These are phyloP conservation scores for Talaromyces stipitatus DNA, from an alignment of 495 filamentous ascomycete species.

Conservation along the genomic window DNA sequence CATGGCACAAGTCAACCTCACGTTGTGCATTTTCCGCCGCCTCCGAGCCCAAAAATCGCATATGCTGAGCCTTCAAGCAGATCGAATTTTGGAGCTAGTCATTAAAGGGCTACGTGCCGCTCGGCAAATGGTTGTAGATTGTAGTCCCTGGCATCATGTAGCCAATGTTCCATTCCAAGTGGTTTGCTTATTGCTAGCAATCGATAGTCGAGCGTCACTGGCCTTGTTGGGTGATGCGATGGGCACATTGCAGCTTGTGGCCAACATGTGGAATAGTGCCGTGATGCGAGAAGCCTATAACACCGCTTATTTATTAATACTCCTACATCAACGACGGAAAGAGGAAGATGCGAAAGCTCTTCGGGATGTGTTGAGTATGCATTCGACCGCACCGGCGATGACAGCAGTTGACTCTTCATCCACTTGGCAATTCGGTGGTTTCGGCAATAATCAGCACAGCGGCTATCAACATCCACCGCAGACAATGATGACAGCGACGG, in stretches of 20 bases:
- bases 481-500: not conserved
- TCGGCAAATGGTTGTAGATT: constrained; percentile 20
- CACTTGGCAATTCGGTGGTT: not conserved
- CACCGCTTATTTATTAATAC: constrained; percentile 33
- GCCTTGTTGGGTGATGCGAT: constrained; percentile 38
- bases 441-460: constrained; percentile 3
- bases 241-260: constrained; percentile 33
- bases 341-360: constrained; percentile 33
- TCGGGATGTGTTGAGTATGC: constrained; percentile 17
- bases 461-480: constrained; percentile 7
- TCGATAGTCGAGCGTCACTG: constrained; percentile 38
- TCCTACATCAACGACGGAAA: constrained; percentile 28
- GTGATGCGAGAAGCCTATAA: constrained; percentile 40
- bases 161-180: constrained; percentile 47
- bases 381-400: constrained; percentile 5
- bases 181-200: constrained; percentile 40
- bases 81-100: constrained; percentile 18
- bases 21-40: constrained; percentile 72
- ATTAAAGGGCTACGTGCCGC: constrained; percentile 23
- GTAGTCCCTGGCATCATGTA: constrained; percentile 45
- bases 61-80: constrained; percentile 61
- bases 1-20: constrained; percentile 47
- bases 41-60: constrained; percentile 57
- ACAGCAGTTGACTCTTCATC: not conserved
- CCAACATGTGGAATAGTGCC: constrained; percentile 30